Percentiles rank a stretch among this genome's conserved stretches.
Conservation (phyloP, 805 yeast species). For the Starmerella etchellsii region DNA sequence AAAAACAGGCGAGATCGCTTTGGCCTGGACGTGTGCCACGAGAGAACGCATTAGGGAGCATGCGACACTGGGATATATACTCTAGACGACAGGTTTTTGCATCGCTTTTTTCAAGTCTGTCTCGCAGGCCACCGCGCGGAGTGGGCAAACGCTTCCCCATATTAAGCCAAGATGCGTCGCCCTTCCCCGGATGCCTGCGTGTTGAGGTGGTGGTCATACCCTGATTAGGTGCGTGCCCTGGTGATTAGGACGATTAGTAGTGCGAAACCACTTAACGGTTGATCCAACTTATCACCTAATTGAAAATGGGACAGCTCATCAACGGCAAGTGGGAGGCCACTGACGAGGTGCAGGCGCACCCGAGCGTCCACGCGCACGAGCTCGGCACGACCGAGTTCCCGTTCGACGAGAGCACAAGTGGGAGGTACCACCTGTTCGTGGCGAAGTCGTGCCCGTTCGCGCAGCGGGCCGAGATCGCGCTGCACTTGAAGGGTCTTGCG, state of each 20-base stretch:
- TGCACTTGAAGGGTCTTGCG: conserved; percentile 56
- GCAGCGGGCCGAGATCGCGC: conserved; percentile 60
- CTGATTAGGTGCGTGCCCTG: no score
- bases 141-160: no score
- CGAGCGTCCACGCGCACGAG: conserved; percentile 19
- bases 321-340: conserved; percentile 20
- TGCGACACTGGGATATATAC: no score
- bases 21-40: no score
- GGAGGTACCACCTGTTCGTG: conserved; percentile 75
- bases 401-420: conserved; percentile 44
- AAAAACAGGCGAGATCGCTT: no score
- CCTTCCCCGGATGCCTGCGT: not conserved
- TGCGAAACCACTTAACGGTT: no score
- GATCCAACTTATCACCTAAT: no score
- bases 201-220: not conserved
- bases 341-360: conserved; percentile 16
- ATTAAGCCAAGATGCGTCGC: no score
- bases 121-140: no score
- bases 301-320: conserved; percentile 21
- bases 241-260: not conserved
- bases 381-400: conserved; percentile 32
- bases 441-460: conserved; percentile 94
- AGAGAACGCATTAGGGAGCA: no score
- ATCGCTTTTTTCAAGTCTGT: no score
- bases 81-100: no score